Base-by-base conservation (phyloP, 2,329 filamentous ascomycete genomes). In the Calycina marina region DNA sequence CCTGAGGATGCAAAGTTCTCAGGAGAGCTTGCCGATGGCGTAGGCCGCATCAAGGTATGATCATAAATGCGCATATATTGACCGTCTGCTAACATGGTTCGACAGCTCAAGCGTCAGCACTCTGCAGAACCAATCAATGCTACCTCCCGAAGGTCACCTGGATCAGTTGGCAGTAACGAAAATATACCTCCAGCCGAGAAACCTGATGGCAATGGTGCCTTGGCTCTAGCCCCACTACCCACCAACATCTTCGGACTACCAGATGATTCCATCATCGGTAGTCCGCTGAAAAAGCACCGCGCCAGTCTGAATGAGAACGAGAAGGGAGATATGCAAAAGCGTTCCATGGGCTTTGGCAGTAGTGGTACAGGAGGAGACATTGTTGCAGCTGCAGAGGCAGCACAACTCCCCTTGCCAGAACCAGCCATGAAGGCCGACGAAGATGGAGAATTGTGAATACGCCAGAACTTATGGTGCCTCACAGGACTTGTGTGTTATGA, bases 21-120 rank as follows among this genome's bases (percentile, higher is more conserved):
- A 34, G 77, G 77, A 30, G 81, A 88, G 54, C 63, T 90, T 34
- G 77, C 78, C 25, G 82, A 86, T 40, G 80, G 81, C 29, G 79
- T 90, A 31, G 72, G 82, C 47, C 77, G 83, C 45, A 88, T 90
- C 55, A 79, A 76, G 57, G 82, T 84, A 64, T 50, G 70, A 39
- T 34, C 15, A 22, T 14, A 22, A 9, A 22, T 22, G 5, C 14
- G 4, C n/a, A 12, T 14, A 20, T 14, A 13, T 14, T 6, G 2
- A 25, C 22, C 33, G 8, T 14, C 12, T 32, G 27, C 44, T 58
- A 39, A 59, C 39, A 54, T 34, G 4, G n/a, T 11, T 16, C 18
- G 10, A 47, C 48, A 86, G 81, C 72, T 88, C 40, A 88, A 88
- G 63, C 70, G 81, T 42, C 77, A 80, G 42, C 80, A 84, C 52